Percentiles rank a stretch among this genome's conserved stretches.
Conservation (phyloP, 1,284 basidiomycete genomes). For the Trametes polyzona region DNA sequence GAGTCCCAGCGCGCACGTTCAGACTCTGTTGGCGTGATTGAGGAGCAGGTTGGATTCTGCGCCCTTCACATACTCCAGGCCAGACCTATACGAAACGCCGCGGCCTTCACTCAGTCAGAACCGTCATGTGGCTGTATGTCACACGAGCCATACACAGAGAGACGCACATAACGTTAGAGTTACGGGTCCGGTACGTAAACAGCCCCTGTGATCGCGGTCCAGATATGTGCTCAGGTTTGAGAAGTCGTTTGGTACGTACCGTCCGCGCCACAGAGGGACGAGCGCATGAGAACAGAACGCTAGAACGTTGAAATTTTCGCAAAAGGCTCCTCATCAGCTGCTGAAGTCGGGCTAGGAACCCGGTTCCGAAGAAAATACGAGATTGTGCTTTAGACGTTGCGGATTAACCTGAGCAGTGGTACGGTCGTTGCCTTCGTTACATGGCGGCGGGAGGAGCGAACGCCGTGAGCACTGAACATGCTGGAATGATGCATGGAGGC, state of each 20-base stretch:
- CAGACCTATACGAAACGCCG: neutral
- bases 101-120: neutral
- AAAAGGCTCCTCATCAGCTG: conserved; percentile 1
- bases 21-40: conserved; percentile 2
- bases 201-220: neutral
- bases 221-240: neutral
- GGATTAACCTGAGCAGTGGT: too few species aligned
- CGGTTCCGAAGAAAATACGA: conserved; percentile 11
- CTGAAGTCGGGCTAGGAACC: conserved; percentile 8
- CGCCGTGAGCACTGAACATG: neutral
- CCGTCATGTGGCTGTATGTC: conserved; percentile 8
- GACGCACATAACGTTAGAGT: conserved; percentile 1
- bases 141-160: conserved; percentile 7
- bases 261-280: neutral
- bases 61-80: conserved; percentile 7
- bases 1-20: neutral
- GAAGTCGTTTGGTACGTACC: conserved; percentile 2
- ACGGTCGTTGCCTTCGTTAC: too few species aligned
- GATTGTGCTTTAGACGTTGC: conserved; percentile 13
- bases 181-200: conserved; percentile 7
- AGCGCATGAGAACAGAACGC: conserved; percentile 2
- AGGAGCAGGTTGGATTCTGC: neutral
- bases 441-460: neutral
- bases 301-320: neutral
- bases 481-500: neutral